Percentiles rank a stretch among this genome's conserved stretches.
phyloP scores from a whole-genome alignment of 1,284 basidiomycete genomes.

The Puccinia horiana region DNA sequence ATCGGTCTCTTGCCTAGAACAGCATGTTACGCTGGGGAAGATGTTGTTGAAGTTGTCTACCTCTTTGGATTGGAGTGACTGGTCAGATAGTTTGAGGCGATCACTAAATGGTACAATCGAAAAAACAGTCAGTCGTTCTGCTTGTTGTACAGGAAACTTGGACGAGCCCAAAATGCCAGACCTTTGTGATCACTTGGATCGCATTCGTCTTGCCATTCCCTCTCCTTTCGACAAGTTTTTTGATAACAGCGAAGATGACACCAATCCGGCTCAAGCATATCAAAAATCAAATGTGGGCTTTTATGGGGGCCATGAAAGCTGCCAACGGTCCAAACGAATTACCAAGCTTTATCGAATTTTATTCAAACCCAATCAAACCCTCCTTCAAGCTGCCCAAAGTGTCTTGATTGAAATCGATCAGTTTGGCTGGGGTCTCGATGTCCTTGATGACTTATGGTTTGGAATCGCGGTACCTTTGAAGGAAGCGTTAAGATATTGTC shows the following conservation, averaged over 20 bases:
- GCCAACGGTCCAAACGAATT: constrained; percentile 31
- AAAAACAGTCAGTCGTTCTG: not conserved
- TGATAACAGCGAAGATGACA: not conserved
- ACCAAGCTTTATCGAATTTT: constrained; percentile 28
- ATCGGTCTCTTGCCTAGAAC: constrained; percentile 28
- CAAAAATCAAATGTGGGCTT: constrained; percentile 14
- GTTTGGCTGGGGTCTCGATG: constrained; percentile 39
- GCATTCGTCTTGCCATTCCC: constrained; percentile 21
- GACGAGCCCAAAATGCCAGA: constrained; percentile 46
- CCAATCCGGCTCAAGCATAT: not conserved
- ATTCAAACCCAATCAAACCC: constrained; percentile 21
- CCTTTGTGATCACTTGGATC: constrained; percentile 36
- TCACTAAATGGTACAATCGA: constrained; percentile 16
- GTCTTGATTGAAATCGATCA: constrained; percentile 45
- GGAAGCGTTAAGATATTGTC: constrained; percentile 47
- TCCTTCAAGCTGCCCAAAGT: constrained; percentile 9
- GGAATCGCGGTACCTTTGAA: constrained; percentile 35
- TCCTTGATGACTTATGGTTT: constrained; percentile 46
- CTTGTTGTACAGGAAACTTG: not conserved
- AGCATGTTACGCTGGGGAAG: constrained; percentile 26
- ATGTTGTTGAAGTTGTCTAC: constrained; percentile 27
- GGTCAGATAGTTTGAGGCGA: constrained; percentile 39
- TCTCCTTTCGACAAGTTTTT: constrained; percentile 32
- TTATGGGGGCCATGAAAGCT: constrained; percentile 38
- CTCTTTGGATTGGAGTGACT: constrained; percentile 43